A percentile compares a stretch with the other conserved stretches of the same genome.
These are phyloP conservation scores for Suillus hirtellus DNA, from an alignment of 768 basidiomycete genomes.

Conservation along the genomic window DNA sequence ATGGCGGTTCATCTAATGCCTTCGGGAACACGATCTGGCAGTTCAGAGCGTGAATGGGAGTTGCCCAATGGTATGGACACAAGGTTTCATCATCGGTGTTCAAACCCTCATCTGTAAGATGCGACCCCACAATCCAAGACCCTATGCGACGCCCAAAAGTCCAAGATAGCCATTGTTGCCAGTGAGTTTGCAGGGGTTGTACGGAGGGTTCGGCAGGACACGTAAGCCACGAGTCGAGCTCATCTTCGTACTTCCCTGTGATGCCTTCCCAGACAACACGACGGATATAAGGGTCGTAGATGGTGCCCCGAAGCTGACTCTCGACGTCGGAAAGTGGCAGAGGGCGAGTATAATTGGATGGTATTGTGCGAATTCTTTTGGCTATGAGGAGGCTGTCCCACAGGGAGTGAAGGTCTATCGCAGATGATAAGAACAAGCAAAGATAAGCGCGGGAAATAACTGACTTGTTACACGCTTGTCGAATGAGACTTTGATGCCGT, in stretches of 20 bases:
- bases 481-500: constrained; percentile 73
- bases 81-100: constrained; percentile 55
- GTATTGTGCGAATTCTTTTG: constrained; percentile 72
- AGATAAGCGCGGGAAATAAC: constrained; percentile 26
- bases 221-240: constrained; percentile 61
- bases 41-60: constrained; percentile 72
- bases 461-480: constrained; percentile 70
- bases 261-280: constrained; percentile 87
- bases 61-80: constrained; percentile 81
- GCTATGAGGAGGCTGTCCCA: constrained; percentile 88
- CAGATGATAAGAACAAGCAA: neutral
- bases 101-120: constrained; percentile 26
- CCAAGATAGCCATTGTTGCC: constrained; percentile 32
- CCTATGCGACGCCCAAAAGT: constrained; percentile 9
- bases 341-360: constrained; percentile 74
- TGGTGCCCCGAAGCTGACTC: constrained; percentile 65
- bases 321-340: constrained; percentile 72
- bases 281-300: constrained; percentile 87
- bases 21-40: constrained; percentile 82
- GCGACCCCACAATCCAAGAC: constrained; percentile 17
- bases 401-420: constrained; percentile 74
- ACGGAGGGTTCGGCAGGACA: constrained; percentile 49
- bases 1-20: constrained; percentile 57
- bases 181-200: constrained; percentile 20
- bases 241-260: constrained; percentile 62